Evolutionary conservation across 2,329 filamentous ascomycete species (phyloP).

Genomic region (Colletotrichum nymphaeae): DNA sequence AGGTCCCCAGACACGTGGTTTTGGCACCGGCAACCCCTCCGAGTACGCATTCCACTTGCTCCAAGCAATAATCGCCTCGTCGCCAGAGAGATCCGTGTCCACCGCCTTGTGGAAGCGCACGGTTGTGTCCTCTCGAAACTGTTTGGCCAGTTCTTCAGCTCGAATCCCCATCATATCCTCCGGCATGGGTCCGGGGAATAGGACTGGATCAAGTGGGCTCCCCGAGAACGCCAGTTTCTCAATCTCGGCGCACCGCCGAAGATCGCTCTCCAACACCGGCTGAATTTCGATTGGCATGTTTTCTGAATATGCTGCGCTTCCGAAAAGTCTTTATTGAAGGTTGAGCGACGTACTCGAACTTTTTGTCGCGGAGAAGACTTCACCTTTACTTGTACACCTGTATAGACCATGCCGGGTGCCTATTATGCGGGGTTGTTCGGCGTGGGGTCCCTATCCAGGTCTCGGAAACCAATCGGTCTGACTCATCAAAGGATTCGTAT

Average conservation of each 20-base stretch:
- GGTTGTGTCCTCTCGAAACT: conserved; percentile 30
- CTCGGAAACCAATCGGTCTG: conserved; percentile 16
- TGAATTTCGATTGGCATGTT: conserved; percentile 35
- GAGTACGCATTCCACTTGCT: conserved; percentile 49
- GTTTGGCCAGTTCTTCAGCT: conserved; percentile 38
- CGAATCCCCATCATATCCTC: conserved; percentile 38
- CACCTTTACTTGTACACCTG: background rate
- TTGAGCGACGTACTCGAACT: background rate
- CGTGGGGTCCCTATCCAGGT: background rate
- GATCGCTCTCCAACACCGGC: conserved; percentile 16
- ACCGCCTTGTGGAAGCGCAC: conserved; percentile 32
- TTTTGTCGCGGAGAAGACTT: background rate
- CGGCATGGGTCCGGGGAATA: conserved; percentile 46
- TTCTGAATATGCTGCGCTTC: background rate
- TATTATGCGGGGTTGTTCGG: background rate
- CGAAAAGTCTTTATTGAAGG: background rate
- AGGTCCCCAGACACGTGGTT: conserved; percentile 40
- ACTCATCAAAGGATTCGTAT: conserved; percentile 10
- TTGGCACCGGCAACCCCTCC: conserved; percentile 40
- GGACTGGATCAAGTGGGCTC: conserved; percentile 17
- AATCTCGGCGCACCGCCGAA: conserved; percentile 33
- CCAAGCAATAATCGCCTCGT: conserved; percentile 48
- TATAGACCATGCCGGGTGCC: background rate
- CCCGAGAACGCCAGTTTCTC: conserved; percentile 22
- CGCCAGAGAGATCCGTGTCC: conserved; percentile 34